A percentile compares a stretch with the other conserved stretches of the same genome.
These are phyloP conservation scores for Trichosporon sp. DNA, from an alignment of 1,284 basidiomycete species.

Conservation along the genomic window DNA sequence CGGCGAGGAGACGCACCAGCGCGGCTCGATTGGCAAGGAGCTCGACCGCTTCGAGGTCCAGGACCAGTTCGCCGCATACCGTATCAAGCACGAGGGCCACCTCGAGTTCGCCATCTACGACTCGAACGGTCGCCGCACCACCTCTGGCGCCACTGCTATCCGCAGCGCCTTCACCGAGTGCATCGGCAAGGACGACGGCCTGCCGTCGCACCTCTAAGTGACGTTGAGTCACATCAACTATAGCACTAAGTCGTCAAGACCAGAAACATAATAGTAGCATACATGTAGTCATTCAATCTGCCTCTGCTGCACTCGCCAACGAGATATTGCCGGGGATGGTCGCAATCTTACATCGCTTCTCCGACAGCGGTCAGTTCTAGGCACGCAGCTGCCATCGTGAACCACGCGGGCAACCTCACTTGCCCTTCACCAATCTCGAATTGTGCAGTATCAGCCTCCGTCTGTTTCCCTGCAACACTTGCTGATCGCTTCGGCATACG, in stretches of 20 bases:
- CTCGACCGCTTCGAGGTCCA: conserved; percentile 7
- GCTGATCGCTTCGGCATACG: too few relatives aligned
- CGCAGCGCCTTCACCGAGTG: not conserved
- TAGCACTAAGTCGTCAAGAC: not conserved
- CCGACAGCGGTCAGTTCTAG: not conserved
- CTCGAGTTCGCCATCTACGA: conserved; percentile 4
- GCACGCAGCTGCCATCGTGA: not conserved
- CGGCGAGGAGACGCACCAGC: not conserved
- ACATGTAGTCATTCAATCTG: not conserved
- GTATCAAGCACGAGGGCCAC: not conserved
- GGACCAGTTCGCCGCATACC: conserved; percentile 7
- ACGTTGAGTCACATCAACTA: not conserved
- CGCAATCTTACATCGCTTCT: too few relatives aligned
- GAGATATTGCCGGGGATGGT: too few relatives aligned
- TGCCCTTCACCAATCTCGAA: too few relatives aligned
- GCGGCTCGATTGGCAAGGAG: conserved; percentile 11
- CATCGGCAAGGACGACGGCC: conserved; percentile 7
- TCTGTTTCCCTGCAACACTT: too few relatives aligned
- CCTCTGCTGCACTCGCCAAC: not conserved
- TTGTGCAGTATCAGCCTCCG: too few relatives aligned
- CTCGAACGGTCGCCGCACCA: not conserved
- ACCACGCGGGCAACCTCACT: not conserved
- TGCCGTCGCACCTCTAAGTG: not conserved
- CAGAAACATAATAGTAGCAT: not conserved
- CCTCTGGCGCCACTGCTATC: not conserved